A percentile compares a stretch with the other conserved stretches of the same genome.
phyloP scores from a whole-genome alignment of 192 early-diverging fungal genomes.

The Coemansia erecta region DNA sequence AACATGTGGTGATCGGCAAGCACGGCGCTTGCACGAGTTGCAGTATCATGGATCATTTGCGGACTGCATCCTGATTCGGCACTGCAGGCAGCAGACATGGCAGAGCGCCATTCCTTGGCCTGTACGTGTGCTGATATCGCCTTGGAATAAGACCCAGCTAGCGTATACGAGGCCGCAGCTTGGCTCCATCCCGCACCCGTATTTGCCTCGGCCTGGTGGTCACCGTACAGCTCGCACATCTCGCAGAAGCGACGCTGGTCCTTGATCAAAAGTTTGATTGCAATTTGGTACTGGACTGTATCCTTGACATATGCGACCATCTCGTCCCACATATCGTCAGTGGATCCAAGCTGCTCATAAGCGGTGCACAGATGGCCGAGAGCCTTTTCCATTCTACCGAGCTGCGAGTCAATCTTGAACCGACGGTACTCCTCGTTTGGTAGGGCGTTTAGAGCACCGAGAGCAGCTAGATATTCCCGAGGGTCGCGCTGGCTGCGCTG shows the following conservation, averaged over 20 bases:
- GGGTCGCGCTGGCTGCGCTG: constrained; percentile 97
- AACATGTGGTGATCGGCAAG: constrained; percentile 62
- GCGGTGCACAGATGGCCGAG: constrained; percentile 62
- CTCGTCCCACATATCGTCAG: constrained; percentile 40
- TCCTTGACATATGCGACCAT: constrained; percentile 60
- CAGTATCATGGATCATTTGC: constrained; percentile 32
- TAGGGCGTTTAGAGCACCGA: constrained; percentile 76
- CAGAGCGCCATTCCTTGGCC: constrained; percentile 35
- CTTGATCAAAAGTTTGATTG: constrained; percentile 57
- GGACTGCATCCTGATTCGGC: not conserved
- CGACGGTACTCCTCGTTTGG: constrained; percentile 72
- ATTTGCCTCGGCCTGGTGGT: constrained; percentile 55
- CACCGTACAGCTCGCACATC: constrained; percentile 58
- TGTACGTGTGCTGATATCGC: constrained; percentile 37
- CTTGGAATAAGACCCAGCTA: constrained; percentile 17
- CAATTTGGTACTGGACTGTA: constrained; percentile 65
- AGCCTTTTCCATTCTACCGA: constrained; percentile 67
- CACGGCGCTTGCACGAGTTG: constrained; percentile 25
- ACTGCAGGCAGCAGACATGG: constrained; percentile 28
- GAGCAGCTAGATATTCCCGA: constrained; percentile 88
- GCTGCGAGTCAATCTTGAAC: constrained; percentile 84
- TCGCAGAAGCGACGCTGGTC: constrained; percentile 49
- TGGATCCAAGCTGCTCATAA: constrained; percentile 32
- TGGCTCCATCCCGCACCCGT: constrained; percentile 45
- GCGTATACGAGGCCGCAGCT: constrained; percentile 31